Base-by-base conservation (phyloP, 2,329 filamentous ascomycete species). In the Zalaria sp. region DNA sequence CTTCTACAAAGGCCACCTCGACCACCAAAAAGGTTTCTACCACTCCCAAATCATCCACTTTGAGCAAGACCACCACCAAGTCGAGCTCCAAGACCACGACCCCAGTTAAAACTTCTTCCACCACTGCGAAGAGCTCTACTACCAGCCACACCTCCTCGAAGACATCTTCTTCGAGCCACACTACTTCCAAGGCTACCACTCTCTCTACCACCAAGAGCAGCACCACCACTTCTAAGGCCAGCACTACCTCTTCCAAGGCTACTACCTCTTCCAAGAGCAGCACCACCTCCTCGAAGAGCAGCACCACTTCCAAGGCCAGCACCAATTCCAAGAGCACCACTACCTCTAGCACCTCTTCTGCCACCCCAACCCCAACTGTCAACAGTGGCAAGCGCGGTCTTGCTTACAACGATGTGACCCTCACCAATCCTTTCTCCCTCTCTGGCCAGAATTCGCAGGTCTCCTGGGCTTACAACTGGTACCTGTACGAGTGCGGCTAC, bases 321-420 rank as follows among this genome's bases (percentile, higher is more conserved):
- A 31, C 37, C 8, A 26, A 2, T 31, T 25, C 27, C 25, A 39
- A 26, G n/a, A 39, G 27, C 5, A 34, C 38, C 26, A 39, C 25
- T 8, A 25, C 37, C 8, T 36, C 35, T 25, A 34, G 31, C 31
- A 11, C 26, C 25, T 9, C 26, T 7, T 10, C n/a, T 11, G 18
- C 38, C n/a, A 28, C 38, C 7, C 25, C 38, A 8, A 29, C 25
- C 39, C 40, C 46, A 42, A 39, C 41, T 31, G 43, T 41, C 27
- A 49, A 52, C 39, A 56, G 56, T 43, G 54, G 57, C 52, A 79
- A 81, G 70, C 76, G 78, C 52, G 79, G 79, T 56, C 59, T 82
- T 35, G 69, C 72, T 41, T 83, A 77, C 69, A 82, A 81, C 59
- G 62, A 73, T 27, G 65, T 65, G 38, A 49, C 49, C 11, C 63